These are phyloP conservation scores for Boletus reticuloceps DNA, from an alignment of 768 basidiomycete genomes.

Conservation along the genomic window DNA sequence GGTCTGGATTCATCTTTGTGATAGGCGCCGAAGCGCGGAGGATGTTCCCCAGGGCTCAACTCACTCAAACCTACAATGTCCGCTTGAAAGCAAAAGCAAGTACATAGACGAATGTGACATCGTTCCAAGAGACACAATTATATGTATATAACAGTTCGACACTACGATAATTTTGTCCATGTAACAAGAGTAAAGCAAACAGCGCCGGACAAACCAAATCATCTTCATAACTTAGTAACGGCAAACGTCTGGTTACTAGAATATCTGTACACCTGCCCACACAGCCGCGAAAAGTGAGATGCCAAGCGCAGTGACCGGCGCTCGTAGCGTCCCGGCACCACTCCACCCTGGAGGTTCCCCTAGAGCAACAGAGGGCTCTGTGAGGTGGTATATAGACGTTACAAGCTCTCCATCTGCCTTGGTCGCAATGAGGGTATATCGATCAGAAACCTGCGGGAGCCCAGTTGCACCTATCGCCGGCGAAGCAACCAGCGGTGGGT, in stretches of 20 bases:
- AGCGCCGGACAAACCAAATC: not conserved
- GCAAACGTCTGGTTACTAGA: conserved; percentile 5
- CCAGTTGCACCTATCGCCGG: conserved; percentile 46
- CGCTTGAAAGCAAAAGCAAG: no score
- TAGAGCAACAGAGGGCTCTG: conserved; percentile 48
- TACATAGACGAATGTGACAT: no score
- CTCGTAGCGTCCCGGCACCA: conserved; percentile 8
- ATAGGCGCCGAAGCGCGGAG: no score
- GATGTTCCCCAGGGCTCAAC: no score
- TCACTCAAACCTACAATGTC: no score
- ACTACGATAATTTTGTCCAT: no score
- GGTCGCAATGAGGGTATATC: conserved; percentile 57
- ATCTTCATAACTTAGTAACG: not conserved
- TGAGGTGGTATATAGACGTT: conserved; percentile 52
- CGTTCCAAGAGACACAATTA: no score
- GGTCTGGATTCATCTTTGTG: no score
- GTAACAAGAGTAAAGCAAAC: not conserved
- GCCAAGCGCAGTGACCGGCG: conserved; percentile 10
- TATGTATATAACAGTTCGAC: no score
- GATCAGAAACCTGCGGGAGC: conserved; percentile 53
- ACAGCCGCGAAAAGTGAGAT: conserved; percentile 9
- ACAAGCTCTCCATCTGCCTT: conserved; percentile 49
- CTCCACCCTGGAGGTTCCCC: conserved; percentile 66
- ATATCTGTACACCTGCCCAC: conserved; percentile 13
- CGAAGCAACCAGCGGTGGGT: conserved; percentile 53